Evolutionary conservation across 352 stramenopile genomes (phyloP), one percentile per base, ranked within the genome.

Genomic region (Ophiocytium majus): DNA sequence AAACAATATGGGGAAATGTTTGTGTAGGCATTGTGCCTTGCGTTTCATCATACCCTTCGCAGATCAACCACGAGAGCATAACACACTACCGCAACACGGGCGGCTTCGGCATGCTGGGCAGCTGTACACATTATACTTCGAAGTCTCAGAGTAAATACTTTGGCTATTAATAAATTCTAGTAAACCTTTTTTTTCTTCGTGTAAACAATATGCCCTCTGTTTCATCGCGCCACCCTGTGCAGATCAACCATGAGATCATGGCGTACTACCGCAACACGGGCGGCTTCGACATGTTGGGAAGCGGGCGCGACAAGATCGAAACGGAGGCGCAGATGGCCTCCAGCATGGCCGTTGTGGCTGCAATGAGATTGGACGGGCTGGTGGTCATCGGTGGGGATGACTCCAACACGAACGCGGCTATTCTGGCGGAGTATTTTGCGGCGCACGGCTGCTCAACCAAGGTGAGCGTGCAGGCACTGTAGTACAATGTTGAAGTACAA

Each of bases 321-420:
- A 89, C 76, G 0, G 76, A 83, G 32, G 89, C 92, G 82, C 87
- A 92, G 78, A 89, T 91, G 66, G 83, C 75, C 36, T 63, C 75
- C 50, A 88, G 82, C 50, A 76, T 86, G 33, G 71, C 79, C 57
- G 86, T 89, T 31, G 23, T 17, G 0, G 80, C 74, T 23, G 36
- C 19, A 17, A 82, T 88, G n/a, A 33, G 84, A 50, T 43, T 92
- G 17, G 90, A 93, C 50, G 90, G 90, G 1, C 82, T 92, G 9
- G 83, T 93, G 14, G 87, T 92, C 49, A 92, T 93, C 43, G 90
- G 90, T 28, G 90, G 90, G 33, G 90, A 92, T 80, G 90, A 92
- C 78, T 91, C 88, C 50, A 92, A 92, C 80, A 92, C 90, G n/a
- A 92, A 92, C 80, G 90, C 90, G 10, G 89, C 89, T n/a, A 71